Base-by-base conservation (phyloP, 768 basidiomycete genomes). In the Cubamyces lactineus region DNA sequence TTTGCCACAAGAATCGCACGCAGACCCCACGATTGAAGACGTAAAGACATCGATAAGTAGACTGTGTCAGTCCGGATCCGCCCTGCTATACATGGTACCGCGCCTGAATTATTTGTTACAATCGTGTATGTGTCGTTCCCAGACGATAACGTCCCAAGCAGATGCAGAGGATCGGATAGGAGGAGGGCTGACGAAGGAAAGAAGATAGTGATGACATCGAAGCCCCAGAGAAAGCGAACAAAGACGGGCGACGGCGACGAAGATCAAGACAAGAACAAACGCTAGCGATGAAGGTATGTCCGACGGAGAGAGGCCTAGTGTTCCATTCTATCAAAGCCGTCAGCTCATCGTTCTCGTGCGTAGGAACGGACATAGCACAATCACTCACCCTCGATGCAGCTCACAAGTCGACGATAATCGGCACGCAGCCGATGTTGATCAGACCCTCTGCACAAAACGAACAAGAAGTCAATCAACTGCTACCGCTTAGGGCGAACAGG, bases 381-480 rank as follows among this genome's bases (percentile, higher is more conserved):
- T 17, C 21, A 52, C 30, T 28, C 3, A 56, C 53, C 34, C 9
- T 34, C 34, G 34, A 11, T 34, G 1, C 34, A 6, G 34, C 6
- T 34, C 46, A 65, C 21, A 66, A 48, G 42, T 67, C 24, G 24
- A 69, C 28, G 54, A 51, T 63, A 61, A 72, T 69, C 23, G 70
- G 66, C 3, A 65, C 54, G 52, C 71, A 72, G 50, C 69, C 70
- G 39, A 71, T 68, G 64, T 64, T 66, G 61, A 72, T 63, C 43
- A 71, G 38, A 0, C 71, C 71, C 53, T 62, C 70, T 72, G 59
- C 17, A 13, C 21, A 7, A 41, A 45, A 9, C 23, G n/a, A 15
- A 0, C 23, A 5, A 38, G 11, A 34, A n/a, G 16, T 11, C 28
- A 6, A 38, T 57, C 26, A 47, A 41, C 50, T n/a, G 40, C 15